Evolutionary conservation across 768 basidiomycete species (phyloP), one percentile per base, ranked within the genome.

Genomic region (Boletales sp.): DNA sequence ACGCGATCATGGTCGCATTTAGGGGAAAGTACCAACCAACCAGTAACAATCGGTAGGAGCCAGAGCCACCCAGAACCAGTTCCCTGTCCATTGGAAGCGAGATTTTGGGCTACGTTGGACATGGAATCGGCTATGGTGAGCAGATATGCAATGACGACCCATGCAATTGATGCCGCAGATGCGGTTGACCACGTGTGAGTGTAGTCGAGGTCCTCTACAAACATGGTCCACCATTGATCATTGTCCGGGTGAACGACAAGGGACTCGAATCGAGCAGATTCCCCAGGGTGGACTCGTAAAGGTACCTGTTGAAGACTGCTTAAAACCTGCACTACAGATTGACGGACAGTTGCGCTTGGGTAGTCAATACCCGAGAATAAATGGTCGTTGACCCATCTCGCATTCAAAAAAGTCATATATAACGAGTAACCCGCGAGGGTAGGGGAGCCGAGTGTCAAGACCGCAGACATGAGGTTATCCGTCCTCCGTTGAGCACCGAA

Each of bases 381-480:
- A 0, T 61, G 65, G 27, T 58, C 62, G 3, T 67, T 62, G 47
- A 76, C 59, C 75, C 74, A 78, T 19, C 72, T 65, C n/a, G 64
- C 56, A 48, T 76, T 77, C 15, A 77, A 65, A 5, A 74, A 67
- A 11, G 76, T 74, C 15, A 79, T 24, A 17, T 55, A 67, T 9
- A 79, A 47, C 2, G 77, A 77, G 54, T 77, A 79, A 4, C 69
- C 72, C 1, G 77, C 74, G 4, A 79, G 69, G 4, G 59, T 58
- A 0, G 77, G 77, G 0, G 74, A 76, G 1, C 77, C 77, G 21
- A 79, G 56, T 1, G 74, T 71, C 32, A 79, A 61, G 8, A 79
- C 13, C 17, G 71, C 69, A 8, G 74, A 71, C 52, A 69, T 63
- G 35, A 77, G 58, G 45, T 78, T 75, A 17, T 75, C 74, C n/a